Evolutionary conservation across 2,329 filamentous ascomycete genomes (phyloP).

Genomic region (Sclerotinia minor): DNA sequence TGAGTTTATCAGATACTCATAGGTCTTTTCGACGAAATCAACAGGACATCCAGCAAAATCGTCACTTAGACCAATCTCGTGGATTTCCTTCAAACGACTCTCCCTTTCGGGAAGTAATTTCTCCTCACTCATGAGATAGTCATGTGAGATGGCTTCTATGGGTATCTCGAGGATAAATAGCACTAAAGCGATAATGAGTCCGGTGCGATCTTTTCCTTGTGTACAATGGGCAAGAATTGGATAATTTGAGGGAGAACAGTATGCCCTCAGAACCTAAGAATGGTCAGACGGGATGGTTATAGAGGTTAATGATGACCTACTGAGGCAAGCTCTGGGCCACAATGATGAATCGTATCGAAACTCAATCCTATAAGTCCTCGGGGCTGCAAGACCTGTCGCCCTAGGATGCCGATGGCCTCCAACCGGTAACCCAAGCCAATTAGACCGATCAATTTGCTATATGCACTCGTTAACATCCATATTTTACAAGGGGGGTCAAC

Average conservation of each 20-base stretch:
- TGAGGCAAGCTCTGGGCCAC: conserved; percentile 45
- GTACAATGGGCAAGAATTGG: conserved; percentile 80
- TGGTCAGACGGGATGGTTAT: neutral
- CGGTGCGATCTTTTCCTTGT: conserved; percentile 84
- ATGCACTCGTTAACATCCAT: neutral
- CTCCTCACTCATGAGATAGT: conserved; percentile 68
- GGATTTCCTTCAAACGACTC: conserved; percentile 66
- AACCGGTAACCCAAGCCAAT: conserved; percentile 67
- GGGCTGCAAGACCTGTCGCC: conserved; percentile 68
- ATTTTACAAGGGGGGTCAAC: too few relatives aligned
- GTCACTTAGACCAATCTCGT: conserved; percentile 68
- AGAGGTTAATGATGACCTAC: neutral
- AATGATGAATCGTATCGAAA: conserved; percentile 67
- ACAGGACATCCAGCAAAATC: conserved; percentile 68
- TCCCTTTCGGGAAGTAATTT: conserved; percentile 63
- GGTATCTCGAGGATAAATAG: conserved; percentile 64
- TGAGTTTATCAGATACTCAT: conserved; percentile 55
- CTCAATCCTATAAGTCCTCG: conserved; percentile 71
- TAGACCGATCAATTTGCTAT: conserved; percentile 60
- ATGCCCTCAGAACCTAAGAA: conserved; percentile 49
- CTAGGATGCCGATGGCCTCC: conserved; percentile 68
- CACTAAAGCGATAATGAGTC: conserved; percentile 67
- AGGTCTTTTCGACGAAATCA: conserved; percentile 62
- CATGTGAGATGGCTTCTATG: conserved; percentile 61
- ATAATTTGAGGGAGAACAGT: conserved; percentile 51